phyloP scores from a whole-genome alignment of 2,329 filamentous ascomycete genomes.

The Seiridium cupressi region DNA sequence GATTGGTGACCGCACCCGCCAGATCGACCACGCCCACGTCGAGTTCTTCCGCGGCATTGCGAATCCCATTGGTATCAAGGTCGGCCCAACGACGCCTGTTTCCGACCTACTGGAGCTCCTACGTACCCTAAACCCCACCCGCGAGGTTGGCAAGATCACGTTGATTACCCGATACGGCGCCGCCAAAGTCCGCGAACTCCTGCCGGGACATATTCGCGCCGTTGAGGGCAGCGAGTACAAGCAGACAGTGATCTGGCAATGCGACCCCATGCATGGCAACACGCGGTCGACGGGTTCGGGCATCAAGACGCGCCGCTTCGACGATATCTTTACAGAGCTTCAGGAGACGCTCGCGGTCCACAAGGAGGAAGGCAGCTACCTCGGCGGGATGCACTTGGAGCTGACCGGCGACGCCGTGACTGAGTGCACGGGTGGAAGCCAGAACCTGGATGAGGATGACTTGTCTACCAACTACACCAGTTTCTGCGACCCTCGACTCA shows the following conservation, averaged over 20 bases:
- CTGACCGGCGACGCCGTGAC: conserved; percentile 95
- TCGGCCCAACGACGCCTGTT: conserved; percentile 80
- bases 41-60: conserved; percentile 96
- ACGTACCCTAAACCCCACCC: conserved; percentile 77
- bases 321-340: conserved; percentile 85
- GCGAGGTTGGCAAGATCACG: conserved; percentile 89
- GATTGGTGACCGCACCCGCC: conserved; percentile 95
- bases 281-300: conserved; percentile 67
- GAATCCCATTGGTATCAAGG: conserved; percentile 95
- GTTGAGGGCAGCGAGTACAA: conserved; percentile 75
- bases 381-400: conserved; percentile 93
- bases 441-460: conserved; percentile 83
- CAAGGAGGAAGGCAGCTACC: conserved; percentile 76
- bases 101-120: conserved; percentile 77
- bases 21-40: conserved; percentile 89
- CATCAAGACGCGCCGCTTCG: conserved; percentile 91
- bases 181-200: conserved; percentile 67
- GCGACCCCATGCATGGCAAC: conserved; percentile 97
- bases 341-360: conserved; percentile 82
- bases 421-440: conserved; percentile 89
- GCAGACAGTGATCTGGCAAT: conserved; percentile 84
- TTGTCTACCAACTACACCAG: conserved; percentile 89
- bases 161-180: conserved; percentile 95
- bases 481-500: conserved; percentile 91
- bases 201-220: conserved; percentile 83